A percentile compares a stretch with the other conserved stretches of the same genome.
phyloP scores from a whole-genome alignment of 371 early-diverging fungal species.

The Actinomortierella ambigua region DNA sequence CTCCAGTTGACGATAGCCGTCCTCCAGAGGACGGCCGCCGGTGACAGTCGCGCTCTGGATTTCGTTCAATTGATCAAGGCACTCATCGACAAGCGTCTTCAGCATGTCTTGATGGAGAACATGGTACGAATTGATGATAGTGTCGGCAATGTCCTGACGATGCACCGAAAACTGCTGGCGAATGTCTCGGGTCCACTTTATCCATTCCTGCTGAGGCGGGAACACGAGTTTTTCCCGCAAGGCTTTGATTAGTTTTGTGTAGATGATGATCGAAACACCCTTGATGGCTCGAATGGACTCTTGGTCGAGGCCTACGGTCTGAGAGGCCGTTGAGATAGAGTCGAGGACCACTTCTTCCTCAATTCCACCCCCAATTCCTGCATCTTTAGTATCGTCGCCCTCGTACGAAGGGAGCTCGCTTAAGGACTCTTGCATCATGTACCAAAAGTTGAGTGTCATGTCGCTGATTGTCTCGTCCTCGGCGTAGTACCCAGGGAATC shows the following conservation, averaged over 20 bases:
- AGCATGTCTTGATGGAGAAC: constrained; percentile 71
- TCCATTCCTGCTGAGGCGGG: constrained; percentile 63
- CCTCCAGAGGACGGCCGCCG: constrained; percentile 25
- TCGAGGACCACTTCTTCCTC: constrained; percentile 42
- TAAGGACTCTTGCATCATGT: constrained; percentile 70
- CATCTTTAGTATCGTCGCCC: constrained; percentile 32
- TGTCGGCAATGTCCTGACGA: constrained; percentile 79
- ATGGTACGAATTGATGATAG: constrained; percentile 73
- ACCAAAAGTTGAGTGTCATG: constrained; percentile 77
- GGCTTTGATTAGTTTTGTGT: constrained; percentile 57
- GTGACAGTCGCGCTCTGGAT: constrained; percentile 28
- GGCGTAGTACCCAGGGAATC: constrained; percentile 73
- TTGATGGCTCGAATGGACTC: constrained; percentile 31
- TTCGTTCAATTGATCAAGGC: constrained; percentile 50
- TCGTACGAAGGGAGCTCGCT: constrained; percentile 23
- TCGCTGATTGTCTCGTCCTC: constrained; percentile 75
- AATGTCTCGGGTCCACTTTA: constrained; percentile 64
- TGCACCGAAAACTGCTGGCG: constrained; percentile 66
- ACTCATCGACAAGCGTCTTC: constrained; percentile 58
- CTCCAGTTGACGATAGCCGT: constrained; percentile 49
- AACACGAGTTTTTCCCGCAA: constrained; percentile 59
- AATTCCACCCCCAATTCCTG: constrained; percentile 3
- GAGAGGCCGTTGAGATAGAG: constrained; percentile 28
- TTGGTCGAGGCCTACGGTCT: constrained; percentile 24
- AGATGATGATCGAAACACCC: constrained; percentile 50